These are phyloP conservation scores for Diaporthe citrichinensis DNA, from an alignment of 2,329 filamentous ascomycete genomes.

Conservation along the genomic window DNA sequence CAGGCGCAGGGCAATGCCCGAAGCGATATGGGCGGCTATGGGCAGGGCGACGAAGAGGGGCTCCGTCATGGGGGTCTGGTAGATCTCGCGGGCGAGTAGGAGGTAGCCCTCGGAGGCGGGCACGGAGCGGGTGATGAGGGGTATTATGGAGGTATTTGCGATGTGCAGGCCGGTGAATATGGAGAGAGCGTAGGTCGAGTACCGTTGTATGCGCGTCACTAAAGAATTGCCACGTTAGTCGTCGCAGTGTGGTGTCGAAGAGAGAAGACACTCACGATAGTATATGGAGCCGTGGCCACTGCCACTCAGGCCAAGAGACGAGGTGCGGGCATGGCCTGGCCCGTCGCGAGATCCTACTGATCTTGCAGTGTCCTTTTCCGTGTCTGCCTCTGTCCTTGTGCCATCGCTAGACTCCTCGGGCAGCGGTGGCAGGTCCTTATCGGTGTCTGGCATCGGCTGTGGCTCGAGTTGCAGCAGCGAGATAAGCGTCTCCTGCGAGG, in stretches of 20 bases:
- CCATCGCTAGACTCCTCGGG: conserved; percentile 50
- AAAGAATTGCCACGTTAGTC: neutral
- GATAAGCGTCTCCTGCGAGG: conserved; percentile 69
- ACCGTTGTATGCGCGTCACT: conserved; percentile 84
- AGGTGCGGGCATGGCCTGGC: conserved; percentile 48
- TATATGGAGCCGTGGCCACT: conserved; percentile 78
- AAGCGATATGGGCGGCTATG: conserved; percentile 80
- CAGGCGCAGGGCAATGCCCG: conserved; percentile 83
- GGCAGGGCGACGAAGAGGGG: conserved; percentile 84
- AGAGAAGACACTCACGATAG: conserved; percentile 74
- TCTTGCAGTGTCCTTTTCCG: conserved; percentile 3
- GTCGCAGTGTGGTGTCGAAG: neutral
- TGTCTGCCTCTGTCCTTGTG: conserved; percentile 19
- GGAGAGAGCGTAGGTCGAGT: conserved; percentile 88
- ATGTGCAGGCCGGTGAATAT: conserved; percentile 84
- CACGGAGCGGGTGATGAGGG: conserved; percentile 80
- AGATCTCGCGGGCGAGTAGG: conserved; percentile 90
- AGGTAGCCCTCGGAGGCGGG: conserved; percentile 86
- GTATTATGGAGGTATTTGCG: conserved; percentile 85
- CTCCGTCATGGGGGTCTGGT: conserved; percentile 87
- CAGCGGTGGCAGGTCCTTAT: conserved; percentile 61
- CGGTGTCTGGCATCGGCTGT: conserved; percentile 75
- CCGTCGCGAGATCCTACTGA: conserved; percentile 13
- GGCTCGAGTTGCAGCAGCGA: conserved; percentile 86
- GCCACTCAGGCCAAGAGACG: conserved; percentile 71